These are phyloP conservation scores for Anisodus tanguticus DNA, from an alignment of 257 asterid species.

Conservation along the genomic window DNA sequence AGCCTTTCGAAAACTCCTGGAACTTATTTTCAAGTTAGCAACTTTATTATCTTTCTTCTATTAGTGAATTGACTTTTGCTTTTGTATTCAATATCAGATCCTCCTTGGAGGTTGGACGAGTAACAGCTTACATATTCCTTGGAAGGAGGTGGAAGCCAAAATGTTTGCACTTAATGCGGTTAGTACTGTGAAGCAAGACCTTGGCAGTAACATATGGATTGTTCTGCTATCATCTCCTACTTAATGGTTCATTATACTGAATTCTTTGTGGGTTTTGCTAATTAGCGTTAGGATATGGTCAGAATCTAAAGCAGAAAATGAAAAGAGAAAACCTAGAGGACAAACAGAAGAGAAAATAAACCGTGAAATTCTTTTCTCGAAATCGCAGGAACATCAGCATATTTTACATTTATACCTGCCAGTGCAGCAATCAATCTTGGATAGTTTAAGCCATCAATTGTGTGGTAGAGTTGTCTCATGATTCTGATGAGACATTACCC, in stretches of 20 bases:
- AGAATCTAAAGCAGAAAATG: conserved; percentile 7
- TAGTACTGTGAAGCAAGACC: conserved; percentile 40
- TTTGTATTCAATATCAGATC: conserved; percentile 50
- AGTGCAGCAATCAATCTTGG: conserved; percentile 12
- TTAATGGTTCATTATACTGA: conserved; percentile 31
- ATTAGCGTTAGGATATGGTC: conserved; percentile 1
- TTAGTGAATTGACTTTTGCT: conserved; percentile 17
- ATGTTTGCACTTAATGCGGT: conserved; percentile 79
- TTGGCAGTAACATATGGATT: conserved; percentile 17
- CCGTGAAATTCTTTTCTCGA: background rate
- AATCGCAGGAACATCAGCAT: conserved; percentile 8
- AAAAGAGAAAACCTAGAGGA: conserved; percentile 6
- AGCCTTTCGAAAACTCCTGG: conserved; percentile 14
- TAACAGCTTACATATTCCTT: conserved; percentile 57
- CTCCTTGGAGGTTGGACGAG: conserved; percentile 64
- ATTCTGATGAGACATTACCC: background rate
- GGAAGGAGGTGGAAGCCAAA: conserved; percentile 86
- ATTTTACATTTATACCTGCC: conserved; percentile 13
- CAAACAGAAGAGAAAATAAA: background rate
- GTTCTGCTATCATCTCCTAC: background rate
- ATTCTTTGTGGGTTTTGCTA: conserved; percentile 7
- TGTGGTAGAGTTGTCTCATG: background rate
- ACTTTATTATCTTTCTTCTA: conserved; percentile 13
- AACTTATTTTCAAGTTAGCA: background rate
- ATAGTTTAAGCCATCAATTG: background rate